Evolutionary conservation across 2,329 filamentous ascomycete genomes (phyloP).

Genomic region (Monilinia vaccinii-corymbosi): DNA sequence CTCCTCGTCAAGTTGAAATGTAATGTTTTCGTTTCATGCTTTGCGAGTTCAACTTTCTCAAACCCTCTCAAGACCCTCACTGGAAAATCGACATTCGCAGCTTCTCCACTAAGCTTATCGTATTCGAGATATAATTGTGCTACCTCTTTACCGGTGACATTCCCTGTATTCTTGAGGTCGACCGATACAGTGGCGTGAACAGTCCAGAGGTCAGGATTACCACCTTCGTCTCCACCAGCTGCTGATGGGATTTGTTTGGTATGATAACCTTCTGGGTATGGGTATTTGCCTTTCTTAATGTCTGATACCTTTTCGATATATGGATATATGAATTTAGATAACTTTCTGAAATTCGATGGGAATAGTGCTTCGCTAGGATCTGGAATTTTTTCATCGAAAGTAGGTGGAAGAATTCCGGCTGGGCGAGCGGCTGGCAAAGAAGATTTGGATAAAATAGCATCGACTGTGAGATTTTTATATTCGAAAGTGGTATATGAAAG

Average conservation of each 20-base stretch:
- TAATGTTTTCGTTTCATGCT: slow-evolving; percentile 39
- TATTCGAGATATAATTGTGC: slow-evolving; percentile 48
- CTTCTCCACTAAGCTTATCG: slow-evolving; percentile 18
- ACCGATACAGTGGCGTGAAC: slow-evolving; percentile 45
- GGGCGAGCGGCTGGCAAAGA: slow-evolving; percentile 27
- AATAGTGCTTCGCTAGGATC: slow-evolving; percentile 43
- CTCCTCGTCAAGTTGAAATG: slow-evolving; percentile 46
- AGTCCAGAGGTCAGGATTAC: slow-evolving; percentile 47
- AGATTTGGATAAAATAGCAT: slow-evolving; percentile 32
- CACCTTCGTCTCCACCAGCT: slow-evolving; percentile 54
- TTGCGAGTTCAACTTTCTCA: slow-evolving; percentile 48
- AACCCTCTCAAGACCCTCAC: slow-evolving; percentile 62
- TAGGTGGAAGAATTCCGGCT: slow-evolving; percentile 37
- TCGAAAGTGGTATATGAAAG: slow-evolving; percentile 60
- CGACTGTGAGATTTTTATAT: slow-evolving; percentile 39
- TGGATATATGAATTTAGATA: slow-evolving; percentile 59
- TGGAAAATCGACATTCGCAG: slow-evolving; percentile 46
- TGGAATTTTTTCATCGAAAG: slow-evolving; percentile 41
- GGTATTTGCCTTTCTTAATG: slow-evolving; percentile 33
- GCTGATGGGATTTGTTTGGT: slow-evolving; percentile 38
- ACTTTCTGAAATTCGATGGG: slow-evolving; percentile 44
- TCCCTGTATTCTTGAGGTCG: slow-evolving; percentile 51
- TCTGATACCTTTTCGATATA: slow-evolving; percentile 35
- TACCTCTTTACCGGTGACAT: slow-evolving; percentile 40
- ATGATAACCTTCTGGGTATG: slow-evolving; percentile 39